Evolutionary conservation across 768 basidiomycete species (phyloP).

Genomic region (Sporobolomyces roseus): DNA sequence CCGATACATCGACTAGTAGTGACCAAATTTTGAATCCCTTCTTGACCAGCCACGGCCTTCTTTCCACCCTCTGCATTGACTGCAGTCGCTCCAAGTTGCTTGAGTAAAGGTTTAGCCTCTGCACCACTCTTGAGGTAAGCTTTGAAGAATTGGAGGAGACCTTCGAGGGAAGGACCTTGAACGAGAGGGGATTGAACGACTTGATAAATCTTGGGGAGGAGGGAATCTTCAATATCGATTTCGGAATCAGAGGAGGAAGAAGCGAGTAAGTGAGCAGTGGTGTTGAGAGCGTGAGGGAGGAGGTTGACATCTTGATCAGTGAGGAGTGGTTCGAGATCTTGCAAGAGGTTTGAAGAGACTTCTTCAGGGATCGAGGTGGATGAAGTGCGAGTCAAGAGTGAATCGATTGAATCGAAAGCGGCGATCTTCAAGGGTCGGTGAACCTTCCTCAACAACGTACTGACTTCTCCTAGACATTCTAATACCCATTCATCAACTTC

Average conservation of each 20-base stretch:
- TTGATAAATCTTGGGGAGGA: slow-evolving; percentile 47
- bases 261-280: slow-evolving; percentile 58
- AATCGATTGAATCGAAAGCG: slow-evolving; percentile 32
- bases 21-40: slow-evolving; percentile 47
- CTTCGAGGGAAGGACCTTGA: slow-evolving; percentile 71
- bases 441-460: slow-evolving; percentile 70
- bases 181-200: slow-evolving; percentile 76
- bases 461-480: slow-evolving; percentile 70
- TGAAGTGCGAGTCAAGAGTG: slow-evolving; percentile 30
- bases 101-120: slow-evolving; percentile 49
- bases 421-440: slow-evolving; percentile 65
- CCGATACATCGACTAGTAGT: slow-evolving; percentile 85
- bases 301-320: slow-evolving; percentile 58
- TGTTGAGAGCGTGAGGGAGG: slow-evolving; percentile 48
- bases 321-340: slow-evolving; percentile 71
- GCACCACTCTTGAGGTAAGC: slow-evolving; percentile 75
- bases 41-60: background rate
- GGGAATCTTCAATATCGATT: slow-evolving; percentile 44
- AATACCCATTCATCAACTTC: slow-evolving; percentile 62
- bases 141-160: slow-evolving; percentile 73
- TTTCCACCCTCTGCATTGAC: slow-evolving; percentile 3
- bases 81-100: slow-evolving; percentile 8
- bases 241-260: slow-evolving; percentile 30
- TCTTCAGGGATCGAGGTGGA: slow-evolving; percentile 53
- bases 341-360: slow-evolving; percentile 62